Conservation (phyloP, 495 filamentous ascomycete genomes). For the Parmelia sp. region DNA sequence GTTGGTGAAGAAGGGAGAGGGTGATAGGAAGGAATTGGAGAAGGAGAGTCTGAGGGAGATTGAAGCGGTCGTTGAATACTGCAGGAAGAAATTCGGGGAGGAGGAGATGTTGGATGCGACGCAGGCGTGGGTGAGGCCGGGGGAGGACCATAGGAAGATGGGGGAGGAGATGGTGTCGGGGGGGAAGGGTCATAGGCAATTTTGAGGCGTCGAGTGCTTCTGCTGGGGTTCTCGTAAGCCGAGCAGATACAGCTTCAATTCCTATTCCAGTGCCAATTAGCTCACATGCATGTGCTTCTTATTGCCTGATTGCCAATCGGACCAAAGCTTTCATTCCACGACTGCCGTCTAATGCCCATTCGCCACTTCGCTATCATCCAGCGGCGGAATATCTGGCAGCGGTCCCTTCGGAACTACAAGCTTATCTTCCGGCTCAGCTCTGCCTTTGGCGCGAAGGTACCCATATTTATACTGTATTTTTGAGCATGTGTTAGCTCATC, state of each 20-base stretch:
- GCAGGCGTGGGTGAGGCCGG: conserved; percentile 32
- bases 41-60: conserved; percentile 33
- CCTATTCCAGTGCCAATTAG: too few species aligned
- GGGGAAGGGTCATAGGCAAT: conserved; percentile 29
- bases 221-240: not conserved
- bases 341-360: conserved; percentile 1
- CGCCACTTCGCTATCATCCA: conserved; percentile 15
- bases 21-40: conserved; percentile 26
- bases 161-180: conserved; percentile 30
- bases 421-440: conserved; percentile 14
- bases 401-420: conserved; percentile 55
- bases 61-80: conserved; percentile 32
- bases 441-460: conserved; percentile 24
- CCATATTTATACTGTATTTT: conserved; percentile 33
- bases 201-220: conserved; percentile 11
- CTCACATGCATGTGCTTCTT: not conserved
- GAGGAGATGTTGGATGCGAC: conserved; percentile 32
- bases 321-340: not conserved
- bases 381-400: conserved; percentile 48
- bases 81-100: conserved; percentile 34
- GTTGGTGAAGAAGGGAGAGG: conserved; percentile 26
- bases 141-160: conserved; percentile 33
- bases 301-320: not conserved
- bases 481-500: conserved; percentile 35
- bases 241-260: too few species aligned